Evolutionary conservation across 352 stramenopile genomes (phyloP).

Genomic region (Globisporangium rhizosaccharum): DNA sequence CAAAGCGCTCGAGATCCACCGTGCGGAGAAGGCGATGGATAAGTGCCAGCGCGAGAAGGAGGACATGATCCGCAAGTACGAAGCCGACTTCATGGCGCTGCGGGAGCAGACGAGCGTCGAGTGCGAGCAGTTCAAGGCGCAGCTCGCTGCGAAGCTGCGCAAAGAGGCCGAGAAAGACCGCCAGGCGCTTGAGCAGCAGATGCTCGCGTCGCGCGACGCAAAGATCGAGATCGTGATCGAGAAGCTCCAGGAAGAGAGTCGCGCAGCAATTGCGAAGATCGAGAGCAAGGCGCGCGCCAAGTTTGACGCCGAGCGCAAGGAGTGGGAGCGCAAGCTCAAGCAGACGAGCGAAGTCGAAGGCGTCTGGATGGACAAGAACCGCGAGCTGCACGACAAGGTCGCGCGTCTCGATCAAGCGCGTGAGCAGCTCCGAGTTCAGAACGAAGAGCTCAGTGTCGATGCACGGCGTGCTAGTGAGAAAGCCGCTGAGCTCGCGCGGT

Average conservation of each 20-base stretch:
- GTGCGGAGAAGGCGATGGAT: conserved; percentile 27
- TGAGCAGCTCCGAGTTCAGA: conserved; percentile 42
- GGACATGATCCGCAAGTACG: conserved; percentile 56
- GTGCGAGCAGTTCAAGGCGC: conserved; percentile 56
- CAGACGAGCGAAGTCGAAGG: conserved; percentile 71
- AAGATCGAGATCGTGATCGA: conserved; percentile 82
- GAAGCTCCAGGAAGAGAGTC: conserved; percentile 69
- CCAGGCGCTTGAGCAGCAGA: conserved; percentile 55
- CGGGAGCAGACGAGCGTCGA: conserved; percentile 57
- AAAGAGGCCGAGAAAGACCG: conserved; percentile 57
- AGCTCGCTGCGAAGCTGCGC: conserved; percentile 47
- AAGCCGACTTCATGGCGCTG: conserved; percentile 42
- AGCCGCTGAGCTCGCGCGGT: conserved; percentile 36
- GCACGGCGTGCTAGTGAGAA: conserved; percentile 44
- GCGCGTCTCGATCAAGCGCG: conserved; percentile 38
- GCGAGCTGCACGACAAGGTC: conserved; percentile 67
- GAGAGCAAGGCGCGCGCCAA: conserved; percentile 44
- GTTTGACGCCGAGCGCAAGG: conserved; percentile 52
- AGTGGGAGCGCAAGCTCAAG: conserved; percentile 69
- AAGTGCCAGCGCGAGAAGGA: conserved; percentile 59
- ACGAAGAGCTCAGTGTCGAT: conserved; percentile 37
- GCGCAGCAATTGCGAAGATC: conserved; percentile 40
- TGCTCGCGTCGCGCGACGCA: conserved; percentile 63
- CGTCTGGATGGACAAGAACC: conserved; percentile 86
- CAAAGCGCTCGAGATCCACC: conserved; percentile 36